Evolutionary conservation across 345 rosid species (phyloP), one percentile per base, ranked within the genome.

Genomic region (Psidium guajava): DNA sequence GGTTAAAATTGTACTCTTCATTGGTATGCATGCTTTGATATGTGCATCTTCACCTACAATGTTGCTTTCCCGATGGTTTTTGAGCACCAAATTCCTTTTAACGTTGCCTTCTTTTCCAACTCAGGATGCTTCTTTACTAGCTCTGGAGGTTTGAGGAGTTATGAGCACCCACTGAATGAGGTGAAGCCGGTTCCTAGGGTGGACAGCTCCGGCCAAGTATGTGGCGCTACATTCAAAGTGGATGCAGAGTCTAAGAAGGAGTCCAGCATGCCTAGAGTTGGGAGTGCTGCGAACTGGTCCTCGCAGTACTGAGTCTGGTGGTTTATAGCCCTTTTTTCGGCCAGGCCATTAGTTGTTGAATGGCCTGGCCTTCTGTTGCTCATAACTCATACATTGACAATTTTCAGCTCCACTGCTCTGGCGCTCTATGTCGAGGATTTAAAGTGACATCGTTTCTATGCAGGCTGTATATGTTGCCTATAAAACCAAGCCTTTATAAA

Each of bases 231-330:
- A 40, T 97, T 97, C 91, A 91, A 90, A 91, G 98, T 95, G 88
- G 98, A 97, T 89, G 87, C 89, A 0, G 97, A 91, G 84, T 73
- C 94, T 59, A 94, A 95, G 94, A 95, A 95, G 93, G 94, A 90
- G 85, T 77, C 86, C 53, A 91, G 96, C 90, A 94, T 97, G 96
- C 98, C 98, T 4, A 93, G 98, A 87, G 98, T 94, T 51, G 98
- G 95, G 49, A 97, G 99, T 81, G 94, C 95, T n/a, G 95, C 92
- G 85, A 93, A 97, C 87, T 95, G 99, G 99, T 97, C 99, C 69
- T 10, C 88, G 0, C 86, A 94, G 85, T 92, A 91, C 91, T 96
- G 89, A 95, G 82, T 85, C 74, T 77, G 83, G 8, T 36, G 12
- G 0, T 32, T 69, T 36, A 69, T 69, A 47, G 64, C 75, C 88